Conservation (phyloP, 805 yeast species). For the Pichia phayaonensis region DNA sequence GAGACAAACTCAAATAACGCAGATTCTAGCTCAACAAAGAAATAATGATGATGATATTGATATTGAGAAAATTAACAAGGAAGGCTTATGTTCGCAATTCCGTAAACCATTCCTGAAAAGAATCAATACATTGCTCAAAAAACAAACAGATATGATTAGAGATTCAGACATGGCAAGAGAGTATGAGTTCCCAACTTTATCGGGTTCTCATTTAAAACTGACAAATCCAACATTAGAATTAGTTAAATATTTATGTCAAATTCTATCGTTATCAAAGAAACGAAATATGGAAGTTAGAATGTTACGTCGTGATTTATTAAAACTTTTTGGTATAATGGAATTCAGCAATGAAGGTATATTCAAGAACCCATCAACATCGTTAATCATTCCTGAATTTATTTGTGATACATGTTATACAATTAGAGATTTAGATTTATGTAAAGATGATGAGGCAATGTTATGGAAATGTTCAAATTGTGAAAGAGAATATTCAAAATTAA, state of each 20-base stretch:
- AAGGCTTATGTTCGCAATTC: slow-evolving; percentile 49
- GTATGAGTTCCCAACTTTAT: slow-evolving; percentile 65
- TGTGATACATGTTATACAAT: slow-evolving; percentile 76
- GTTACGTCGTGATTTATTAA: slow-evolving; percentile 65
- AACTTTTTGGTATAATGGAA: slow-evolving; percentile 72
- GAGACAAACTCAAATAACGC: slow-evolving; percentile 62
- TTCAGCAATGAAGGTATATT: slow-evolving; percentile 72
- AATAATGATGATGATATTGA: slow-evolving; percentile 13
- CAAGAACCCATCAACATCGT: slow-evolving; percentile 63
- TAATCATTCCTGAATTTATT: slow-evolving; percentile 57
- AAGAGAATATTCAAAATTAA: slow-evolving; percentile 53
- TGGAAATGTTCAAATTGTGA: slow-evolving; percentile 67
- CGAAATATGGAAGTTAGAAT: slow-evolving; percentile 66
- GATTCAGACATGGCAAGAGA: slow-evolving; percentile 56
- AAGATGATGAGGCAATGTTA: slow-evolving; percentile 43
- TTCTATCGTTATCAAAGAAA: slow-evolving; percentile 56
- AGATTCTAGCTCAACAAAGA: slow-evolving; percentile 39
- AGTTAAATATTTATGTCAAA: slow-evolving; percentile 67
- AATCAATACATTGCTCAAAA: slow-evolving; percentile 52
- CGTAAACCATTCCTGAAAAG: slow-evolving; percentile 61
- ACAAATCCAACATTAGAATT: slow-evolving; percentile 74
- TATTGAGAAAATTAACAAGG: slow-evolving; percentile 20
- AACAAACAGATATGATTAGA: slow-evolving; percentile 66
- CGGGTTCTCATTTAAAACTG: slow-evolving; percentile 59
- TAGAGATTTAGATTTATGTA: slow-evolving; percentile 76